Conservation (phyloP, 371 early-diverging fungal species). For the Neoconidiobolus thromboides region DNA sequence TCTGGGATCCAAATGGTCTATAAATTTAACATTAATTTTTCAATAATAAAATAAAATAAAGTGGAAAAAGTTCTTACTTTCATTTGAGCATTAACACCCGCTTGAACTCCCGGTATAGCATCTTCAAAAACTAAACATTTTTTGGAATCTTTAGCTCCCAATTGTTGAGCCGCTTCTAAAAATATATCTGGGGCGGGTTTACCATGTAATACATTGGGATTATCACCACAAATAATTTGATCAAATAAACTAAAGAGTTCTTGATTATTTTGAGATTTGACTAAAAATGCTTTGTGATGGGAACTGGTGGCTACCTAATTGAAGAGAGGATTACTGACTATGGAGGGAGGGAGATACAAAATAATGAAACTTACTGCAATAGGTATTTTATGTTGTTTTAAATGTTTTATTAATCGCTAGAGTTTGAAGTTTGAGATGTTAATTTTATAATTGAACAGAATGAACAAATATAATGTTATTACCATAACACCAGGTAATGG, state of each 20-base stretch:
- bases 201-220: constrained; percentile 46
- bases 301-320: constrained; percentile 64
- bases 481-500: constrained; percentile 54
- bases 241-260: constrained; percentile 62
- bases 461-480: constrained; percentile 1
- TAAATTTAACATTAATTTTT: background rate
- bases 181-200: constrained; percentile 89
- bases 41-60: background rate
- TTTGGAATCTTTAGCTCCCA: constrained; percentile 25
- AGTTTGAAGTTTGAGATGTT: background rate
- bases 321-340: background rate
- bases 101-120: constrained; percentile 60
- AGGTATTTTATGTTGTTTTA: constrained; percentile 52
- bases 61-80: constrained; percentile 18
- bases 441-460: background rate
- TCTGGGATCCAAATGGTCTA: constrained; percentile 68
- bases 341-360: background rate
- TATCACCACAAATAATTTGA: constrained; percentile 67
- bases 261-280: constrained; percentile 51
- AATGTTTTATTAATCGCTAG: constrained; percentile 46
- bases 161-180: constrained; percentile 35
- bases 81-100: constrained; percentile 70
- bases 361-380: constrained; percentile 37
- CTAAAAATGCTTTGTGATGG: constrained; percentile 35
- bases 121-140: constrained; percentile 88